Evolutionary conservation across 176 grass and related monocot species (phyloP).

Genomic region (Oryza punctata): DNA sequence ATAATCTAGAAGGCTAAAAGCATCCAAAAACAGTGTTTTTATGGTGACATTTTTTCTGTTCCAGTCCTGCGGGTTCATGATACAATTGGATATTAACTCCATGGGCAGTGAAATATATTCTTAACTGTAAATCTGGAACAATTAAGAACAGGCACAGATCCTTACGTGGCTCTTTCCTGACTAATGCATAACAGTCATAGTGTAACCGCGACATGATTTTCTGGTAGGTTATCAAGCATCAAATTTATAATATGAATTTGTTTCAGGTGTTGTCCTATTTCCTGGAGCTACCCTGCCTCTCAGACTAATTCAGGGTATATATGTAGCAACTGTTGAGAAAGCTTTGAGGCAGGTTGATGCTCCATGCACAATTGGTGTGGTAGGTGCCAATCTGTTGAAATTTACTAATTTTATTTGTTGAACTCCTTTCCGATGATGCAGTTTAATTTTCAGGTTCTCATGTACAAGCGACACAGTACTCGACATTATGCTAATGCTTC

Average conservation of each 20-base stretch:
- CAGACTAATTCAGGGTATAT: slow-evolving; percentile 71
- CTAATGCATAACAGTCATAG: slow-evolving; percentile 17
- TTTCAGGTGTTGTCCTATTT: slow-evolving; percentile 87
- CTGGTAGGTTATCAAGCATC: slow-evolving; percentile 9
- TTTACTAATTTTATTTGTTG: slow-evolving; percentile 24
- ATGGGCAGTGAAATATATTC: slow-evolving; percentile 10
- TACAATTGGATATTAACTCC: neutral
- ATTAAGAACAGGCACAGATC: slow-evolving; percentile 4
- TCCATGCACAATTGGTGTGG: slow-evolving; percentile 86
- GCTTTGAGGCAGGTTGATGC: slow-evolving; percentile 67
- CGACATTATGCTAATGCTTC: slow-evolving; percentile 49
- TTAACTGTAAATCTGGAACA: neutral
- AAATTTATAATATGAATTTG: slow-evolving; percentile 39
- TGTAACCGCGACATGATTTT: neutral
- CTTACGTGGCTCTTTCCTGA: neutral
- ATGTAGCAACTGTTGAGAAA: slow-evolving; percentile 74
- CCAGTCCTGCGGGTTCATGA: neutral
- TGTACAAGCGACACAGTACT: slow-evolving; percentile 40
- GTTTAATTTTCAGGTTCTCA: slow-evolving; percentile 61
- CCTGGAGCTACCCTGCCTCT: slow-evolving; percentile 92
- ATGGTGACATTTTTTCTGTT: neutral
- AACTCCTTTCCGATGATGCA: slow-evolving; percentile 25
- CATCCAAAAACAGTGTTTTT: neutral
- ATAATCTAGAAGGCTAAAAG: neutral
- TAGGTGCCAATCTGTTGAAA: slow-evolving; percentile 45